These are phyloP conservation scores for Lotmaria passim DNA, from an alignment of 208 protist species.

Conservation along the genomic window DNA sequence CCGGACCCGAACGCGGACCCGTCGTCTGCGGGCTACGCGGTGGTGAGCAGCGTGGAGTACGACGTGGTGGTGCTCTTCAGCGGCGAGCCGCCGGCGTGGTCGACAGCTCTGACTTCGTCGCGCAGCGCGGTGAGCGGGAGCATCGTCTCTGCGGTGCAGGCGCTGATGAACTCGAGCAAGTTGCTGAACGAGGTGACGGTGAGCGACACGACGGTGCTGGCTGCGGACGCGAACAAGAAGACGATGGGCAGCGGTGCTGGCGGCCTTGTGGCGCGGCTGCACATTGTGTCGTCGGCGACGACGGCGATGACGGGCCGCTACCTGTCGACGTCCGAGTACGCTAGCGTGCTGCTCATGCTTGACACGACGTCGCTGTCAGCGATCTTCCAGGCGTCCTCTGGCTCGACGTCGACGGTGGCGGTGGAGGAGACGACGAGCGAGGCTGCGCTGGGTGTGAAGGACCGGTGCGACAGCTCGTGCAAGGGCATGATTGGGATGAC, in stretches of 20 bases:
- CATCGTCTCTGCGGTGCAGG: constrained; percentile 1
- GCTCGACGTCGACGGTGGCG: constrained; percentile 1
- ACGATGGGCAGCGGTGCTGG: constrained; percentile 22
- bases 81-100: constrained; percentile 11
- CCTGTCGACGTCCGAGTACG: constrained; percentile 20
- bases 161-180: constrained; percentile 6
- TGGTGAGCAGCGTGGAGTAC: constrained; percentile 9
- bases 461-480: constrained; percentile 11
- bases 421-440: constrained; percentile 15
- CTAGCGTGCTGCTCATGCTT: constrained; percentile 7
- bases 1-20: constrained; percentile 8
- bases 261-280: constrained; percentile 6
- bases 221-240: not conserved
- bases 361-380: constrained; percentile 14
- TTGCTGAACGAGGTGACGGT: constrained; percentile 7
- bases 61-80: constrained; percentile 8
- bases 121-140: not conserved
- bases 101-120: not conserved
- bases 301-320: constrained; percentile 21
- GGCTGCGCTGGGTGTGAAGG: not conserved
- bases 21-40: not conserved
- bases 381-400: constrained; percentile 2
- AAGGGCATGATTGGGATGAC: constrained; percentile 23
- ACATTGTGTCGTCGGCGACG: not conserved
- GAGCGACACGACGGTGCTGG: not conserved